Percentiles rank a stretch among this genome's conserved stretches.
Conservation (phyloP, 768 basidiomycete species). For the Suillus subalutaceus region DNA sequence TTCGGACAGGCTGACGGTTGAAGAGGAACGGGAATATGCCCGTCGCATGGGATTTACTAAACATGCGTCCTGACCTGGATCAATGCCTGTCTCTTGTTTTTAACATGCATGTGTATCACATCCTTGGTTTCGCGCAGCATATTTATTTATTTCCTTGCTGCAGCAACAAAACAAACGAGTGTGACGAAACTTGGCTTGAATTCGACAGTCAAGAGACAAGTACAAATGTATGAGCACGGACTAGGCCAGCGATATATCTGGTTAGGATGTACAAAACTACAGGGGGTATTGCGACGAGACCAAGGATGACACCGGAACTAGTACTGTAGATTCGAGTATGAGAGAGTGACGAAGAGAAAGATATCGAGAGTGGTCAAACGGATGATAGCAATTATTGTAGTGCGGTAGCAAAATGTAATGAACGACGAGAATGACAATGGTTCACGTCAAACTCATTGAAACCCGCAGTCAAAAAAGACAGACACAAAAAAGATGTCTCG, state of each 20-base stretch:
- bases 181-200: neutral
- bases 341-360: slow-evolving; percentile 19
- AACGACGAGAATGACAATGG: slow-evolving; percentile 29
- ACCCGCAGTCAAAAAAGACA: slow-evolving; percentile 20
- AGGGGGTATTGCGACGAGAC: slow-evolving; percentile 37
- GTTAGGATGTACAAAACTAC: slow-evolving; percentile 37
- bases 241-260: slow-evolving; percentile 9
- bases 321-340: slow-evolving; percentile 30
- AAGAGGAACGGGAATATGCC: slow-evolving; percentile 88
- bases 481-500: slow-evolving; percentile 20
- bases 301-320: slow-evolving; percentile 33
- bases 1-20: slow-evolving; percentile 80
- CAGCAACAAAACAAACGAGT: neutral
- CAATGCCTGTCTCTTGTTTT: slow-evolving; percentile 11
- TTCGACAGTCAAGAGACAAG: slow-evolving; percentile 4
- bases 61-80: slow-evolving; percentile 22
- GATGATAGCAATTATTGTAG: slow-evolving; percentile 34
- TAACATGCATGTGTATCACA: neutral
- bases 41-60: slow-evolving; percentile 83
- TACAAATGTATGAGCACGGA: slow-evolving; percentile 10
- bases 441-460: slow-evolving; percentile 25
- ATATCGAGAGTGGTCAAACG: slow-evolving; percentile 18
- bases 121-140: neutral
- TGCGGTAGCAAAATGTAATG: slow-evolving; percentile 26
- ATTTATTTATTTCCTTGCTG: neutral